phyloP scores from a whole-genome alignment of 805 yeast genomes.

The Ogataea ramenticola region DNA sequence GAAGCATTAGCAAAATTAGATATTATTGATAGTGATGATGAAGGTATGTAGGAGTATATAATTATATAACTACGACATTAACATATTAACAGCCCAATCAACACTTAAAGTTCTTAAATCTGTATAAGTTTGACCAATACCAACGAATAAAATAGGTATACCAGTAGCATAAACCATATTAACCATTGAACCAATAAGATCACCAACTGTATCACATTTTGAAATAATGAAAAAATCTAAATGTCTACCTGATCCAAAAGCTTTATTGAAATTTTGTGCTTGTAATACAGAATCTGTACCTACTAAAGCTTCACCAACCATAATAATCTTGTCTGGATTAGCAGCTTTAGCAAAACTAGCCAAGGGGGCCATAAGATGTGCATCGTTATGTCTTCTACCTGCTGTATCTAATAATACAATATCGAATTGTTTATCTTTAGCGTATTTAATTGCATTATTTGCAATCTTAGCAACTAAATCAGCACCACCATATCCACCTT shows the following conservation, averaged over 20 bases:
- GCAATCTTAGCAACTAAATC: constrained; percentile 90
- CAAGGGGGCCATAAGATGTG: constrained; percentile 89
- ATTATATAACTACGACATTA: constrained; percentile 45
- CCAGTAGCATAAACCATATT: constrained; percentile 96
- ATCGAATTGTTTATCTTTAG: constrained; percentile 62
- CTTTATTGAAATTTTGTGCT: constrained; percentile 86
- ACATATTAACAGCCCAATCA: constrained; percentile 83
- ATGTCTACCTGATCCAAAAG: constrained; percentile 77
- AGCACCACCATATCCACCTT: constrained; percentile 97
- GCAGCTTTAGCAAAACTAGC: constrained; percentile 95
- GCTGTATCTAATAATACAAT: constrained; percentile 94
- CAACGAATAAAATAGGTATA: constrained; percentile 91
- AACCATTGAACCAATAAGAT: constrained; percentile 91
- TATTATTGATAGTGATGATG: constrained; percentile 33
- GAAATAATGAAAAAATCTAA: constrained; percentile 89
- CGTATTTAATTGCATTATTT: constrained; percentile 79
- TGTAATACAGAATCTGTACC: constrained; percentile 97
- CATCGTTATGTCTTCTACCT: constrained; percentile 93
- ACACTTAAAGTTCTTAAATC: constrained; percentile 87
- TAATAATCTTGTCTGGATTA: constrained; percentile 89
- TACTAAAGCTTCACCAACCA: constrained; percentile 98
- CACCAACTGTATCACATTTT: constrained; percentile 97
- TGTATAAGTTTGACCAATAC: constrained; percentile 95
- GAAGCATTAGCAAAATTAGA: constrained; percentile 32
- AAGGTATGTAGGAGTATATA: constrained; percentile 1